These are phyloP conservation scores for Beauveria medogensis DNA, from an alignment of 2,329 filamentous ascomycete species.

Conservation along the genomic window DNA sequence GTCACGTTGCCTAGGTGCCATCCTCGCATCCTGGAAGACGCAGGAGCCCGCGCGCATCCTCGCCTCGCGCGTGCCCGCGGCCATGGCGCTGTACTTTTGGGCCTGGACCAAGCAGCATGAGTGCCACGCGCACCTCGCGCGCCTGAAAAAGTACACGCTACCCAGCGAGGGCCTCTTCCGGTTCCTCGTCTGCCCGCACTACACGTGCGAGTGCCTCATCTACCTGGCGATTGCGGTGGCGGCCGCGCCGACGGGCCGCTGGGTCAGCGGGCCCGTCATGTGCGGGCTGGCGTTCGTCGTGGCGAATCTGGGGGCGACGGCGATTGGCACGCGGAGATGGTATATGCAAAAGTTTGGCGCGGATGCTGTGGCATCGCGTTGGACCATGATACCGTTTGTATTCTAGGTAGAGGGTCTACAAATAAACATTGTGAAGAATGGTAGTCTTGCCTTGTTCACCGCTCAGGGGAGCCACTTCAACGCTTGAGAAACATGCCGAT, in stretches of 20 bases:
- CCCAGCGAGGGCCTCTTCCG: constrained; percentile 66
- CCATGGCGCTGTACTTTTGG: constrained; percentile 56
- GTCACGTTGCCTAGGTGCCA: constrained; percentile 20
- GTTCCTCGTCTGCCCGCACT: constrained; percentile 76
- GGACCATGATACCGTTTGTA: constrained; percentile 69
- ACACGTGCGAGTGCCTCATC: constrained; percentile 77
- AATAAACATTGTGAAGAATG: background rate
- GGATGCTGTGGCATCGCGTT: constrained; percentile 52
- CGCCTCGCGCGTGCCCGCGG: constrained; percentile 29
- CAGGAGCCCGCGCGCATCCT: constrained; percentile 13
- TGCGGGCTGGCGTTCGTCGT: constrained; percentile 65
- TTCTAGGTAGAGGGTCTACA: constrained; percentile 33
- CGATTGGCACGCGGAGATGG: constrained; percentile 70
- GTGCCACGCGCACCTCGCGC: constrained; percentile 62
- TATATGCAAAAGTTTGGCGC: constrained; percentile 67
- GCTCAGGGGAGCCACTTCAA: constrained; percentile 16
- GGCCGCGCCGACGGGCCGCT: constrained; percentile 57
- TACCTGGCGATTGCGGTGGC: constrained; percentile 72
- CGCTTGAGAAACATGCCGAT: constrained; percentile 44
- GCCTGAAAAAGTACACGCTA: constrained; percentile 73
- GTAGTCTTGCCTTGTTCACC: background rate
- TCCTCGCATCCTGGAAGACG: constrained; percentile 26
- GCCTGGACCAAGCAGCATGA: constrained; percentile 68
- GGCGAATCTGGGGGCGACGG: constrained; percentile 75
- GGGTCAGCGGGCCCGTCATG: constrained; percentile 66